A percentile compares a stretch with the other conserved stretches of the same genome.
Conservation (phyloP, 371 early-diverging fungal species). For the Circinella umbellata region DNA sequence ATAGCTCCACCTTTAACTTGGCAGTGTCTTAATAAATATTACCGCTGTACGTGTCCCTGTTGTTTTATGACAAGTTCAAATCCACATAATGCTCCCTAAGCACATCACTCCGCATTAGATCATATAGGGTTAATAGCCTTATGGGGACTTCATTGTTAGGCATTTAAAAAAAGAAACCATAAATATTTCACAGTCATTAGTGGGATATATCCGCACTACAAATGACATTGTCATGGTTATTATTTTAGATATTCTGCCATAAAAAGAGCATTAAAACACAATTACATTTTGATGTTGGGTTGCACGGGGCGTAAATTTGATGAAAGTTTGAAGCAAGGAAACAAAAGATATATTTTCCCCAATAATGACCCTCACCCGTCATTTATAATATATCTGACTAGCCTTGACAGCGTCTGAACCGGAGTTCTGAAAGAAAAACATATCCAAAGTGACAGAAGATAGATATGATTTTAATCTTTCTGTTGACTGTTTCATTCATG, state of each 20-base stretch:
- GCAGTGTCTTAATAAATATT: slow-evolving; percentile 79
- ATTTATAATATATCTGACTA: neutral
- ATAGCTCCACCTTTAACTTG: slow-evolving; percentile 82
- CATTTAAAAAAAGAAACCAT: slow-evolving; percentile 56
- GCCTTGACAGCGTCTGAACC: slow-evolving; percentile 66
- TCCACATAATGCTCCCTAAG: slow-evolving; percentile 50
- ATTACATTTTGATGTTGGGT: slow-evolving; percentile 61
- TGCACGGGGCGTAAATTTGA: slow-evolving; percentile 62
- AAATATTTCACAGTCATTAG: slow-evolving; percentile 64
- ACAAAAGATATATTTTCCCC: neutral
- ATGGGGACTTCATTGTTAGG: slow-evolving; percentile 52
- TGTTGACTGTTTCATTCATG: slow-evolving; percentile 60
- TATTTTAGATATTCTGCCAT: slow-evolving; percentile 63
- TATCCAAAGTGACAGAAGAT: slow-evolving; percentile 53
- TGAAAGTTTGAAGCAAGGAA: slow-evolving; percentile 34
- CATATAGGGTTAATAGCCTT: slow-evolving; percentile 42
- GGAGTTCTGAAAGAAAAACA: slow-evolving; percentile 65
- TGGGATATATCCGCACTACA: slow-evolving; percentile 57
- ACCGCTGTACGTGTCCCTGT: slow-evolving; percentile 65
- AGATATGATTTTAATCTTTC: slow-evolving; percentile 46
- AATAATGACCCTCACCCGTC: no score
- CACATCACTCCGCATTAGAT: slow-evolving; percentile 48
- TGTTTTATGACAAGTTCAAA: slow-evolving; percentile 54
- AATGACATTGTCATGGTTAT: slow-evolving; percentile 62
- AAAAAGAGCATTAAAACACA: slow-evolving; percentile 58